Conservation (phyloP, 2,329 filamentous ascomycete species). For the Talaromyces sp. region DNA sequence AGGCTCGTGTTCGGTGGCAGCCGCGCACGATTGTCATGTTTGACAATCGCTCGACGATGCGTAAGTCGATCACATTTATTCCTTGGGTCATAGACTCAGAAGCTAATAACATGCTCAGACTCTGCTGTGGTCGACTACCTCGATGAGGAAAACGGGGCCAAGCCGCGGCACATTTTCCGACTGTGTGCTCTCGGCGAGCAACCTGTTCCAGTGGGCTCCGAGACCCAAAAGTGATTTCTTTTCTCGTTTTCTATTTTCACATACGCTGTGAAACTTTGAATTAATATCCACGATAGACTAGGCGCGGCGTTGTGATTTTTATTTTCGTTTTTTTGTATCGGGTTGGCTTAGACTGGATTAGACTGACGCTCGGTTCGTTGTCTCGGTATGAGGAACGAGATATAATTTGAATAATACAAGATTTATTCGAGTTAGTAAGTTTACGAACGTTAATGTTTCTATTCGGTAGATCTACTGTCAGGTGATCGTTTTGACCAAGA, state of each 20-base stretch:
- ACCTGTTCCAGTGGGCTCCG: conserved; percentile 37
- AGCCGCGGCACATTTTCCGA: conserved; percentile 48
- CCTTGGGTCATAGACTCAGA: neutral
- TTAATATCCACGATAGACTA: neutral
- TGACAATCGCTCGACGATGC: conserved; percentile 43
- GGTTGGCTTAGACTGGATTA: neutral
- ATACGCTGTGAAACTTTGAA: neutral
- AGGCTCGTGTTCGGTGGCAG: conserved; percentile 44
- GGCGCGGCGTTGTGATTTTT: neutral
- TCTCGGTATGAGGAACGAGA: neutral
- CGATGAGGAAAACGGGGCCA: conserved; percentile 40
- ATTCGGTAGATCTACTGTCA: neutral
- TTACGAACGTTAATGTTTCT: too few relatives aligned
- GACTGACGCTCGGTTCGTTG: neutral
- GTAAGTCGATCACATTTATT: conserved; percentile 27
- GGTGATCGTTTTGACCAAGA: neutral
- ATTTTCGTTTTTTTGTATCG: neutral
- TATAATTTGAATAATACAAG: neutral
- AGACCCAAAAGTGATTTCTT: neutral
- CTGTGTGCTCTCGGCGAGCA: conserved; percentile 45
- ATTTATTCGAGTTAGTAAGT: neutral
- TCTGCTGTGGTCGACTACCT: conserved; percentile 48
- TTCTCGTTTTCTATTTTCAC: neutral
- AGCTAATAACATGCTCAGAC: conserved; percentile 27
- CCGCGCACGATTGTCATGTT: conserved; percentile 48